Evolutionary conservation across 305 asterid genomes (phyloP).

Genomic region (Fraxinus dipetala): DNA sequence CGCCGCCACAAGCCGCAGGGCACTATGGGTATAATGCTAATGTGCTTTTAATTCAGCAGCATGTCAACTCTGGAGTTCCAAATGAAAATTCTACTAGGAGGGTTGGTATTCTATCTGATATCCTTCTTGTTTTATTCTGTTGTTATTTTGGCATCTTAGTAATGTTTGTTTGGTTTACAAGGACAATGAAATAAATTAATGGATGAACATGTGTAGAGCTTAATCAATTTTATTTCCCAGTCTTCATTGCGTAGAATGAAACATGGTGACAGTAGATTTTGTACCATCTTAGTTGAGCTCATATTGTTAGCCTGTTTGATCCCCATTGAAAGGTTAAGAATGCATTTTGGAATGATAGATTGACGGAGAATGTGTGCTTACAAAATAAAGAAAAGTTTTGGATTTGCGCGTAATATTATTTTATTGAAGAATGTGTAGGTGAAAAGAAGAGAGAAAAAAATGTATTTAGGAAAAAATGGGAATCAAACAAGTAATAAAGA

Average conservation of each 20-base stretch:
- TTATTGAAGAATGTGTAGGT: too few species aligned
- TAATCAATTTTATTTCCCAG: background rate
- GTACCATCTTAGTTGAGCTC: background rate
- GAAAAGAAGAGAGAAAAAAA: too few species aligned
- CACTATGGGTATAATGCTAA: constrained; percentile 61
- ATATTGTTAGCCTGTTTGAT: background rate
- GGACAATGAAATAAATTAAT: background rate
- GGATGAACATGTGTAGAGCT: background rate
- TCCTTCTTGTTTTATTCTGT: background rate
- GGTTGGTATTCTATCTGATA: constrained; percentile 43
- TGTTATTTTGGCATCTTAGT: background rate
- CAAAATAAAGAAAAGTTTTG: too few species aligned
- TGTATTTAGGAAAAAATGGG: too few species aligned
- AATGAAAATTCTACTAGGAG: constrained; percentile 56
- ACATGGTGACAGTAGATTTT: background rate
- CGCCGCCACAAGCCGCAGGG: constrained; percentile 50
- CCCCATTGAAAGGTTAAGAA: too few species aligned
- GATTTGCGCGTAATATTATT: too few species aligned
- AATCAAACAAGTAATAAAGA: too few species aligned
- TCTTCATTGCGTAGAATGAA: background rate
- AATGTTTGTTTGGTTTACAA: constrained; percentile 17
- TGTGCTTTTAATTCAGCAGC: constrained; percentile 55
- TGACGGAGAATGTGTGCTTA: too few species aligned
- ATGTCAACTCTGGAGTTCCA: constrained; percentile 42
- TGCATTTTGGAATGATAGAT: too few species aligned